Evolutionary conservation across 257 asterid genomes (phyloP).

Genomic region (Rehmannia glutinosa): DNA sequence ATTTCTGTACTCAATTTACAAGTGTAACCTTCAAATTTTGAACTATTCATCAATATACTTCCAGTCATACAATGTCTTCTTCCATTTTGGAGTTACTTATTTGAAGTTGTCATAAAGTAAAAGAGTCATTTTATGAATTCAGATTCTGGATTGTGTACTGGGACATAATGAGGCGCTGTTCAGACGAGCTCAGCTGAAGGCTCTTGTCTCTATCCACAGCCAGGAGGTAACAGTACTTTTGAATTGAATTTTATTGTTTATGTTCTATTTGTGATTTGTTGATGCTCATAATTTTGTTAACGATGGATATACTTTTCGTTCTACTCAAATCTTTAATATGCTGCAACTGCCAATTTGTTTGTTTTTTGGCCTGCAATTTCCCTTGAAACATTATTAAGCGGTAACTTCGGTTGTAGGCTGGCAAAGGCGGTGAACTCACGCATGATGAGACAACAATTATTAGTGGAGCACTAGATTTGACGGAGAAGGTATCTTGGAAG

Average conservation of each 20-base stretch:
- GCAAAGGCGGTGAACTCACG: constrained; percentile 97
- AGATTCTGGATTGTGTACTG: constrained; percentile 84
- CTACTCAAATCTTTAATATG: too few species aligned
- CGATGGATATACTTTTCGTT: background rate
- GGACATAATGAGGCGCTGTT: constrained; percentile 95
- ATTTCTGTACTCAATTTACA: background rate
- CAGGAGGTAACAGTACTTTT: constrained; percentile 56
- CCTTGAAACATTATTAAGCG: constrained; percentile 5
- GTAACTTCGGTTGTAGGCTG: constrained; percentile 55
- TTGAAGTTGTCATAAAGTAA: background rate
- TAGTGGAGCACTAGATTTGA: constrained; percentile 95
- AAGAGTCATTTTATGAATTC: constrained; percentile 16
- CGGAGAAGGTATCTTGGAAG: constrained; percentile 67
- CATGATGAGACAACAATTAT: constrained; percentile 97
- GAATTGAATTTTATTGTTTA: background rate
- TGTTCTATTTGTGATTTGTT: background rate
- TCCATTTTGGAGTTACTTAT: background rate
- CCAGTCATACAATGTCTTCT: background rate
- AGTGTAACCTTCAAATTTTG: background rate
- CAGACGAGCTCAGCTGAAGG: constrained; percentile 97
- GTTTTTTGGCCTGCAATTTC: constrained; percentile 3
- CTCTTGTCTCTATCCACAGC: constrained; percentile 92
- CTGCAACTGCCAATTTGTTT: constrained; percentile 2
- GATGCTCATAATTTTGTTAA: background rate
- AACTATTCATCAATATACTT: background rate